These are phyloP conservation scores for Blastomyces silverae DNA, from an alignment of 2,329 filamentous ascomycete genomes.

Conservation along the genomic window DNA sequence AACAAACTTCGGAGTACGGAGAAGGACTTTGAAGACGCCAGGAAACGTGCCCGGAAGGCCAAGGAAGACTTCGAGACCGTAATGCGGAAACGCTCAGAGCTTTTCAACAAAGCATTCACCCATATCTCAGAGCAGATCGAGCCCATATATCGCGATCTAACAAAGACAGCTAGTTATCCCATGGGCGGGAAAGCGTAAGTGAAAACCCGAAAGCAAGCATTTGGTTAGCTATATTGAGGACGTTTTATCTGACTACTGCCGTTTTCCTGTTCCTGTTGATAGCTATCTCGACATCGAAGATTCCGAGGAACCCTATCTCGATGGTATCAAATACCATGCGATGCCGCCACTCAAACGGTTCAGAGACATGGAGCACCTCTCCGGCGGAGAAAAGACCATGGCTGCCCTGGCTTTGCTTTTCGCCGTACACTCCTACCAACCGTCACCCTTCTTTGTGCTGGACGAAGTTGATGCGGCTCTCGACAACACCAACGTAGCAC, in stretches of 20 bases:
- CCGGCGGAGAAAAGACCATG: constrained; percentile 98
- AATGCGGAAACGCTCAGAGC: constrained; percentile 73
- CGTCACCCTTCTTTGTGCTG: constrained; percentile 92
- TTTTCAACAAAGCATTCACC: constrained; percentile 91
- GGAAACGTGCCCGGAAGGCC: constrained; percentile 63
- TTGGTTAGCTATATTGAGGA: background rate
- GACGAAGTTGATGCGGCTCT: constrained; percentile 97
- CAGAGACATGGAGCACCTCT: constrained; percentile 97
- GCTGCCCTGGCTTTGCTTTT: constrained; percentile 93
- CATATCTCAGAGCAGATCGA: constrained; percentile 95
- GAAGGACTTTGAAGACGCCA: constrained; percentile 80
- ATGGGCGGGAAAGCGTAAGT: constrained; percentile 68
- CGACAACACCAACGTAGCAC: constrained; percentile 95
- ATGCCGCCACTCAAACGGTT: constrained; percentile 98
- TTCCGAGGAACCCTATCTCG: constrained; percentile 90
- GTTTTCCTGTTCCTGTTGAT: background rate
- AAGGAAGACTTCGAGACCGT: constrained; percentile 78
- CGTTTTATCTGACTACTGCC: background rate
- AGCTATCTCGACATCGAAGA: constrained; percentile 89
- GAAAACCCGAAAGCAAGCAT: background rate
- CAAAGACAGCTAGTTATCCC: constrained; percentile 80
- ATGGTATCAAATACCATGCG: constrained; percentile 95
- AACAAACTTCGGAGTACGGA: constrained; percentile 75
- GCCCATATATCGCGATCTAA: constrained; percentile 91
- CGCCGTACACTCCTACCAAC: constrained; percentile 93